These are phyloP conservation scores for Vitis amurensis DNA, from an alignment of 164 flowering plant genomes.

Conservation along the genomic window DNA sequence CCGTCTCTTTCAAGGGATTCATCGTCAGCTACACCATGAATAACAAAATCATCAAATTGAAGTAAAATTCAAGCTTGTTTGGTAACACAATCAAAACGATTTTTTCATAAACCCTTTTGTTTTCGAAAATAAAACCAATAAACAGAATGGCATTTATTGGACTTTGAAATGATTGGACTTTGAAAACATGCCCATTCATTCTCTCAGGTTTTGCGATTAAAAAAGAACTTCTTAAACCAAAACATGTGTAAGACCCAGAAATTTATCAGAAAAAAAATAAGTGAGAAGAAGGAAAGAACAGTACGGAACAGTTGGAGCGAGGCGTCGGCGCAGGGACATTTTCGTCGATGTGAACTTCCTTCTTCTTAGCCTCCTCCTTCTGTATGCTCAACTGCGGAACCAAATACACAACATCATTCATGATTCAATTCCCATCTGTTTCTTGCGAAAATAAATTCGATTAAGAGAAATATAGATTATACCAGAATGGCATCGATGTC, in stretches of 20 bases:
- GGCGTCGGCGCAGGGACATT: slow-evolving; percentile 90
- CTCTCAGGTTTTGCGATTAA: no score
- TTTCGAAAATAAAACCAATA: no score
- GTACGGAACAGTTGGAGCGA: slow-evolving; percentile 89
- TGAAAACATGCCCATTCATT: no score
- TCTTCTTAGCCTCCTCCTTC: slow-evolving; percentile 97
- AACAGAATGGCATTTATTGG: no score
- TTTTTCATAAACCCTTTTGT: no score
- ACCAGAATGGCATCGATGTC: slow-evolving; percentile 97
- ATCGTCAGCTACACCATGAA: slow-evolving; percentile 53
- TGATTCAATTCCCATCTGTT: no score
- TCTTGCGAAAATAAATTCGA: not conserved
- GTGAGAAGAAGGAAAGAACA: not conserved
- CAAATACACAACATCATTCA: not conserved
- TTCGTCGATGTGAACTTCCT: slow-evolving; percentile 87
- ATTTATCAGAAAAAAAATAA: not conserved
- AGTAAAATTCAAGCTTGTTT: not conserved
- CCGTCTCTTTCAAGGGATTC: slow-evolving; percentile 91
- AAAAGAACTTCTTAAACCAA: no score
- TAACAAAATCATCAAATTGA: slow-evolving; percentile 3
- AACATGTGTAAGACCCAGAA: not conserved
- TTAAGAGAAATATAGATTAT: not conserved
- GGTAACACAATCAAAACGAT: not conserved
- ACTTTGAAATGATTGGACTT: no score
- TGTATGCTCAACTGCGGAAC: slow-evolving; percentile 73